Conservation (phyloP, 805 yeast species). For the Wickerhamiella galacta region DNA sequence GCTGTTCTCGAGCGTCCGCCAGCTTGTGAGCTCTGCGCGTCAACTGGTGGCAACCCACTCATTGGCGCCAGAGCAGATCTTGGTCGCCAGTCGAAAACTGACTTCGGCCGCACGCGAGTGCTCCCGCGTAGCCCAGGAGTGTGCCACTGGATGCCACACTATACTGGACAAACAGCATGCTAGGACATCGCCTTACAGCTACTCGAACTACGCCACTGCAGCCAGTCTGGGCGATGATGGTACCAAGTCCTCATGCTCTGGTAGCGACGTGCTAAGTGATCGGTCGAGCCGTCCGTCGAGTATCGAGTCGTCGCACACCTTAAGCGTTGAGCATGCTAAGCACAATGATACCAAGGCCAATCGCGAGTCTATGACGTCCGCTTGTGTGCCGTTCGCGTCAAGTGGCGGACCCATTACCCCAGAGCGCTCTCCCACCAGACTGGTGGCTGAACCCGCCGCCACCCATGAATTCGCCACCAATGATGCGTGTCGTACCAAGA, state of each 20-base stretch:
- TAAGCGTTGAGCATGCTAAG: no score
- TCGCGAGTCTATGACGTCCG: no score
- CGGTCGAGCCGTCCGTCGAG: no score
- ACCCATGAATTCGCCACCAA: no score
- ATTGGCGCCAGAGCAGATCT: conserved; percentile 10
- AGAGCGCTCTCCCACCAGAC: no score
- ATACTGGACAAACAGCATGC: neutral
- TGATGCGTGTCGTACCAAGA: no score
- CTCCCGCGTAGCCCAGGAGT: conserved; percentile 20
- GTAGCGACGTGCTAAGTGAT: no score
- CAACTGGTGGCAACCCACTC: conserved; percentile 20
- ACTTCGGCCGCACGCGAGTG: conserved; percentile 20
- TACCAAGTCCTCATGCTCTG: neutral
- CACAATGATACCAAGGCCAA: no score
- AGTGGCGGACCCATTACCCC: no score
- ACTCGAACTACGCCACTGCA: neutral
- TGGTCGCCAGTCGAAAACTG: conserved; percentile 15
- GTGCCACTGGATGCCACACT: conserved; percentile 16
- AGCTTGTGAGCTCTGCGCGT: conserved; percentile 23
- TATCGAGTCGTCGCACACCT: no score
- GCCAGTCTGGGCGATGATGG: neutral
- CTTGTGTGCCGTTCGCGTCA: no score
- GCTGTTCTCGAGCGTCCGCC: conserved; percentile 20
- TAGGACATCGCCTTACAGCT: neutral
- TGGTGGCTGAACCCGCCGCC: no score